These are phyloP conservation scores for Candida mesenterica DNA, from an alignment of 1,139 yeast species.

Conservation along the genomic window DNA sequence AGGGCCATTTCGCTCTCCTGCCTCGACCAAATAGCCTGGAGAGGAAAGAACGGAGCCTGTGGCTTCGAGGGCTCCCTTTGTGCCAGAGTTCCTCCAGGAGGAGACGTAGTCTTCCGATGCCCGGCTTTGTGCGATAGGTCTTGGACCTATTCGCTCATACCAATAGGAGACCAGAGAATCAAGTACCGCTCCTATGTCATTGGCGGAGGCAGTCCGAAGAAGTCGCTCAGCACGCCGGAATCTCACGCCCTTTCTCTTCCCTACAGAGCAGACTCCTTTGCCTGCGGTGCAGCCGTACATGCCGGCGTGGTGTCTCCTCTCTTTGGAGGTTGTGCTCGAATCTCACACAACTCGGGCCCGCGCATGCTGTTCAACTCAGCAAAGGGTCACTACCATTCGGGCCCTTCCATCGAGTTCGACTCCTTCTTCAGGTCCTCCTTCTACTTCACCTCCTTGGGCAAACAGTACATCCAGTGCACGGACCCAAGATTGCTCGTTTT, in stretches of 20 bases:
- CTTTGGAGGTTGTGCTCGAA: constrained; percentile 77
- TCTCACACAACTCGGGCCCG: constrained; percentile 56
- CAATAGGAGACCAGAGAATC: constrained; percentile 67
- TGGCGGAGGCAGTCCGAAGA: constrained; percentile 58
- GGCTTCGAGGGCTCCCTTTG: constrained; percentile 70
- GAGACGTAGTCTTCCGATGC: constrained; percentile 66
- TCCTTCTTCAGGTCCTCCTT: constrained; percentile 77
- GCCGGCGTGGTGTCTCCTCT: constrained; percentile 73
- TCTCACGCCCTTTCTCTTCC: constrained; percentile 29
- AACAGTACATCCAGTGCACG: constrained; percentile 46
- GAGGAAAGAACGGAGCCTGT: constrained; percentile 72
- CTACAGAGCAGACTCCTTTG: constrained; percentile 84
- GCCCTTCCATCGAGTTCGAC: constrained; percentile 60
- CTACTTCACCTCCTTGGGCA: constrained; percentile 42
- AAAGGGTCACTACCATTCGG: constrained; percentile 48
- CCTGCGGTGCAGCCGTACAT: constrained; percentile 90
- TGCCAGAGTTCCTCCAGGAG: constrained; percentile 35
- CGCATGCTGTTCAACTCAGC: constrained; percentile 48
- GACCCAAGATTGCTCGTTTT: constrained; percentile 67
- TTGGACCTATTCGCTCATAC: constrained; percentile 72
- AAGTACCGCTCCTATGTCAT: constrained; percentile 73
- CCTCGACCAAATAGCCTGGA: constrained; percentile 46
- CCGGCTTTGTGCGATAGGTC: constrained; percentile 86
- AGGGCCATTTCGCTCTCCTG: constrained; percentile 19
- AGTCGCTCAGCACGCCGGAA: not conserved